Conservation (phyloP, 2,329 filamentous ascomycete species). For the Colletotrichum simmondsii region DNA sequence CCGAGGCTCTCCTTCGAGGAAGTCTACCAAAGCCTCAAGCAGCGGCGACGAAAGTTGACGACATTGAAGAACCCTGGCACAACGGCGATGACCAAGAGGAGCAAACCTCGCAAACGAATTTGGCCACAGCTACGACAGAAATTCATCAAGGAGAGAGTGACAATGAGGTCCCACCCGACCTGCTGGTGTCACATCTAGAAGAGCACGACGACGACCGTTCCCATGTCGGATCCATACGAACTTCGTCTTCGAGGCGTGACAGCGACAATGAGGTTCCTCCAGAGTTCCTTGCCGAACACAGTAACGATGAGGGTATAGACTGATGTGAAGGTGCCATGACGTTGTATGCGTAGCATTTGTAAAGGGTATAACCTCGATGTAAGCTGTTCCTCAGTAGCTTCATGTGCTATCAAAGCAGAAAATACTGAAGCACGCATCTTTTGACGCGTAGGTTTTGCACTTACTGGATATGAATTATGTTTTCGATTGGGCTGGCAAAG, state of each 20-base stretch:
- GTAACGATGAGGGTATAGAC: slow-evolving; percentile 24
- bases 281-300: slow-evolving; percentile 63
- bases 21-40: slow-evolving; percentile 40
- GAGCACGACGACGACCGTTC: slow-evolving; percentile 40
- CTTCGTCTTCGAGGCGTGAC: slow-evolving; percentile 39
- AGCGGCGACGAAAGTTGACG: slow-evolving; percentile 38
- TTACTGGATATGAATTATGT: not conserved
- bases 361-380: not conserved
- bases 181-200: slow-evolving; percentile 49
- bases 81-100: slow-evolving; percentile 25
- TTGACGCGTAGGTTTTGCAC: no score
- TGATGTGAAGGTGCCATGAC: not conserved
- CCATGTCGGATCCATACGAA: slow-evolving; percentile 19
- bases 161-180: slow-evolving; percentile 55
- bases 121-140: not conserved
- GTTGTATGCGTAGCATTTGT: not conserved
- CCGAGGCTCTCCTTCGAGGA: slow-evolving; percentile 63
- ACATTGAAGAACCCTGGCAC: slow-evolving; percentile 28
- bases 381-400: not conserved
- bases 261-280: slow-evolving; percentile 62
- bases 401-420: not conserved
- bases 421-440: not conserved
- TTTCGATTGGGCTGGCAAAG: not conserved
- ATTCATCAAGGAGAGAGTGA: slow-evolving; percentile 45
- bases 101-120: not conserved